Percentiles rank a stretch among this genome's conserved stretches.
Conservation (phyloP, 129 eudicot genomes). For the Artemisia argyi region DNA sequence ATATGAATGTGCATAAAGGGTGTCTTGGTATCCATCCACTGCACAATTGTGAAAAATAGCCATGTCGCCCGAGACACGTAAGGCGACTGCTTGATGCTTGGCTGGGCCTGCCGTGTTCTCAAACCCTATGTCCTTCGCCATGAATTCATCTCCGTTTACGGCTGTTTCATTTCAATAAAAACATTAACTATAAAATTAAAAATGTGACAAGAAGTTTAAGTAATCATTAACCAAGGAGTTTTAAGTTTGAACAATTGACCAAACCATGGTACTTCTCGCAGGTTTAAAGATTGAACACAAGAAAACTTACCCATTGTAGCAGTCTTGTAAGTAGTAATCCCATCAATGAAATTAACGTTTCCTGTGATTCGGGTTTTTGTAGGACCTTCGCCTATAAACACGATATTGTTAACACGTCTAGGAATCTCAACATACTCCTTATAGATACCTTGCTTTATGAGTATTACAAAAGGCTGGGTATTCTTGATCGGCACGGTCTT, state of each 20-base stretch:
- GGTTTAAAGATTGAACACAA: neutral
- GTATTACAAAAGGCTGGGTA: slow-evolving; percentile 37
- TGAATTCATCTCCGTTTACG: slow-evolving; percentile 2
- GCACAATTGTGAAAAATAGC: slow-evolving; percentile 22
- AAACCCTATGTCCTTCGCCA: slow-evolving; percentile 26
- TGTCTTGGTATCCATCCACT: slow-evolving; percentile 31
- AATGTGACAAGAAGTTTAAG: neutral
- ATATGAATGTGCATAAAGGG: slow-evolving; percentile 19
- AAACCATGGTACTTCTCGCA: neutral
- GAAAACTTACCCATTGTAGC: slow-evolving; percentile 63
- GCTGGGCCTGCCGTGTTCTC: slow-evolving; percentile 26
- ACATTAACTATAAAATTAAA: neutral
- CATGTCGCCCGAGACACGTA: slow-evolving; percentile 20
- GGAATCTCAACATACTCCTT: slow-evolving; percentile 44
- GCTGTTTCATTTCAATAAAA: slow-evolving; percentile 1
- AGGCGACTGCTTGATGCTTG: slow-evolving; percentile 27
- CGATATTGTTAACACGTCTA: slow-evolving; percentile 30
- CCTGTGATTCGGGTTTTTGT: slow-evolving; percentile 57
- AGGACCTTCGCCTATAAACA: slow-evolving; percentile 69
- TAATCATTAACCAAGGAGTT: no score
- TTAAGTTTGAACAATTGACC: neutral
- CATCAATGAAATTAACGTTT: slow-evolving; percentile 44
- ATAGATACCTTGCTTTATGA: slow-evolving; percentile 64
- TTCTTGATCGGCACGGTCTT: slow-evolving; percentile 27
- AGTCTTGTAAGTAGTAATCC: slow-evolving; percentile 43